phyloP scores from a whole-genome alignment of 2,329 filamentous ascomycete genomes.

The Magnaporthales sp. region DNA sequence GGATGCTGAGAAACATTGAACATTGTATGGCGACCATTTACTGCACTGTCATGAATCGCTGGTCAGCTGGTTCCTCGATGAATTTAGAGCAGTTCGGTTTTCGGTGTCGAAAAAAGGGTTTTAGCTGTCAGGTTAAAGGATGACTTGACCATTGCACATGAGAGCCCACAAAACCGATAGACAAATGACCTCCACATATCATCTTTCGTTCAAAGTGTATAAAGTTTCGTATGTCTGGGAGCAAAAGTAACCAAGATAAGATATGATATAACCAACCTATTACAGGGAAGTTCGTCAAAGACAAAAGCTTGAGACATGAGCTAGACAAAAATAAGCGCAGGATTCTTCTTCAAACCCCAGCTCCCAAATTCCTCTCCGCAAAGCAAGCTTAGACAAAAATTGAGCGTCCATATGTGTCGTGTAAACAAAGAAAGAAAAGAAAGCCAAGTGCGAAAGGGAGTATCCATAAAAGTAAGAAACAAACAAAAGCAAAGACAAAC shows the following conservation, averaged over 20 bases:
- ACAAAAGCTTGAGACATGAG: not conserved
- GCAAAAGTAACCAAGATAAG: not conserved
- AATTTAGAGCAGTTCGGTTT: not conserved
- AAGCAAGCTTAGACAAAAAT: not conserved
- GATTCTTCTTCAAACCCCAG: not conserved
- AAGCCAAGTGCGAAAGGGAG: slow-evolving; percentile 2
- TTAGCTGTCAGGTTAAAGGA: not conserved
- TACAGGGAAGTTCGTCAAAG: not conserved
- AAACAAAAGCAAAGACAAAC: slow-evolving; percentile 3
- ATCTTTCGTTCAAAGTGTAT: not conserved
- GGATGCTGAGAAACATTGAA: not conserved
- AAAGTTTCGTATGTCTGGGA: not conserved
- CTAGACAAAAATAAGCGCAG: not conserved
- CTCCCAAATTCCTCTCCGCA: not conserved
- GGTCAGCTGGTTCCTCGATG: not conserved
- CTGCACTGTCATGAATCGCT: not conserved
- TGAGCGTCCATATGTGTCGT: slow-evolving; percentile 1
- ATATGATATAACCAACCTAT: not conserved
- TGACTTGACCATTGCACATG: not conserved
- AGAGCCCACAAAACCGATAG: not conserved
- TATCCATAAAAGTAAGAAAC: slow-evolving; percentile 4
- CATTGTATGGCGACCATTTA: not conserved
- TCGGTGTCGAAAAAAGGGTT: not conserved
- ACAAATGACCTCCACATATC: not conserved
- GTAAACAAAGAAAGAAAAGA: not conserved